These are phyloP conservation scores for Claviceps capensis DNA, from an alignment of 2,329 filamentous ascomycete genomes.

Conservation along the genomic window DNA sequence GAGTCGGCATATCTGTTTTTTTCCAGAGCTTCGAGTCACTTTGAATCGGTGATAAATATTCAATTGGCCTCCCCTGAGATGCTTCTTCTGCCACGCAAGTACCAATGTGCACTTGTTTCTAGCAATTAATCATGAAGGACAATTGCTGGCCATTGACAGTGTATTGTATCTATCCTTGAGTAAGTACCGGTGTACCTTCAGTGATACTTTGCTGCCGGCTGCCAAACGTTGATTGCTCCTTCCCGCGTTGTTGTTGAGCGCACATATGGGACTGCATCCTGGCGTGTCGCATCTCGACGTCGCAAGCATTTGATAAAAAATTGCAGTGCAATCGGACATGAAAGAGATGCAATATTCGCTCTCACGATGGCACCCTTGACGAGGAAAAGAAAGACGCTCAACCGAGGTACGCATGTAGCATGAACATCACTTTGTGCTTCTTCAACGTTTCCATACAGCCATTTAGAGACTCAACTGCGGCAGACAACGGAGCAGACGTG, in stretches of 20 bases:
- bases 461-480: not conserved
- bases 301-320: not conserved
- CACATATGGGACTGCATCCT: too few relatives aligned
- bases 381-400: slow-evolving; percentile 14
- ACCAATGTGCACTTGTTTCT: too few relatives aligned
- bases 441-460: not conserved
- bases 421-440: not conserved
- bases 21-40: slow-evolving; percentile 1
- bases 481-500: not conserved
- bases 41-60: slow-evolving; percentile 2
- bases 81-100: too few relatives aligned
- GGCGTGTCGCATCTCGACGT: not conserved
- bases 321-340: not conserved
- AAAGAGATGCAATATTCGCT: not conserved
- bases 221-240: not conserved
- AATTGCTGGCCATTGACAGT: too few relatives aligned
- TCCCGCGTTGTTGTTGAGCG: not conserved
- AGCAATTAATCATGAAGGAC: too few relatives aligned
- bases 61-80: not conserved
- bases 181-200: too few relatives aligned
- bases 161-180: too few relatives aligned
- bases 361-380: slow-evolving; percentile 14
- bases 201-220: not conserved
- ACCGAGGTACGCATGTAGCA: slow-evolving; percentile 9
- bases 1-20: too few relatives aligned